Conservation (phyloP, 2,329 filamentous ascomycete species). For the Aspergillus ochraceoroseus region DNA sequence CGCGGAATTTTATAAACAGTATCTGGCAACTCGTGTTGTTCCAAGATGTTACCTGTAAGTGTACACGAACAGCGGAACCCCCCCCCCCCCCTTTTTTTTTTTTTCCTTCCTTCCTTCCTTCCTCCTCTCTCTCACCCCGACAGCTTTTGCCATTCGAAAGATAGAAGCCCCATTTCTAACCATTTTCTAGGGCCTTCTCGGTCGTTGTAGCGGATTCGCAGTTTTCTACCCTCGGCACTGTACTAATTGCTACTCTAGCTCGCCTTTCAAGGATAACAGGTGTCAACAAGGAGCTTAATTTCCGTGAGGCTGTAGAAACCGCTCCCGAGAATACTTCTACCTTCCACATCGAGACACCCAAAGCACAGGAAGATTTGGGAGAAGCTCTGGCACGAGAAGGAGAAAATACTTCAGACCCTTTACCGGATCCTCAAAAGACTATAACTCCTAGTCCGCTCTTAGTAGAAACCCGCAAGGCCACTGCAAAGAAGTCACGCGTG, state of each 20-base stretch:
- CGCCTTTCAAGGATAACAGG: constrained; percentile 48
- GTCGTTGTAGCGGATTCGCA: constrained; percentile 67
- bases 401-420: neutral
- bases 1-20: constrained; percentile 27
- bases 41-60: constrained; percentile 43
- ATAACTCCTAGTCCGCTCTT: neutral
- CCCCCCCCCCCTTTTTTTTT: too few relatives aligned
- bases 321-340: neutral
- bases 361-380: constrained; percentile 23
- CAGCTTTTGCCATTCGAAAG: too few relatives aligned
- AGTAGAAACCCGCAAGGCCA: neutral
- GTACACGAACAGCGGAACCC: neutral
- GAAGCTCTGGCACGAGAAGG: constrained; percentile 23
- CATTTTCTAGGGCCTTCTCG: constrained; percentile 51
- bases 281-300: constrained; percentile 33
- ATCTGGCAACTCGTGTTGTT: constrained; percentile 34
- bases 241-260: constrained; percentile 62
- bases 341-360: neutral
- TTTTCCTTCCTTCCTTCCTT: too few relatives aligned
- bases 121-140: too few relatives aligned
- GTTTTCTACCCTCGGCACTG: constrained; percentile 65
- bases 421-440: neutral
- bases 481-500: neutral
- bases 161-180: neutral
- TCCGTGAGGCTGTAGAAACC: neutral